Evolutionary conservation across 192 early-diverging fungal species (phyloP).

Genomic region (Diversispora epigaea): DNA sequence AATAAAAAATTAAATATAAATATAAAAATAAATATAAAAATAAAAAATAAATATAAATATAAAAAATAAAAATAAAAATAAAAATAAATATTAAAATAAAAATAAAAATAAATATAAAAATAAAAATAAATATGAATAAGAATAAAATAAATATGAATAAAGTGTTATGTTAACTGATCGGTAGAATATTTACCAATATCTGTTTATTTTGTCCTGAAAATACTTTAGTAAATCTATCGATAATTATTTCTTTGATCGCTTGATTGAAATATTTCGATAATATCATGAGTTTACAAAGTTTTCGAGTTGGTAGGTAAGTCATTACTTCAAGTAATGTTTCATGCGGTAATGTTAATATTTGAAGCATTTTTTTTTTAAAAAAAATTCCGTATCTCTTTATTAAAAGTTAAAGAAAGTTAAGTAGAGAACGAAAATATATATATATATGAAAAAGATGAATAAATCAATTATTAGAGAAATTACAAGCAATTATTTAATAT

Average conservation of each 20-base stretch:
- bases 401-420: too few relatives aligned
- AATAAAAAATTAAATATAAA: neutral
- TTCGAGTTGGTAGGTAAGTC: neutral
- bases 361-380: neutral
- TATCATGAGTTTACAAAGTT: slow-evolving; percentile 7
- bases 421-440: too few relatives aligned
- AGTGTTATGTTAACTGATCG: too few relatives aligned
- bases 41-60: neutral
- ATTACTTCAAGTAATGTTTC: slow-evolving; percentile 11
- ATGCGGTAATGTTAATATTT: slow-evolving; percentile 1
- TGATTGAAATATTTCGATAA: neutral
- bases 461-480: too few relatives aligned
- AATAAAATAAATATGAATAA: too few relatives aligned
- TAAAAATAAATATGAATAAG: too few relatives aligned
- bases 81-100: neutral
- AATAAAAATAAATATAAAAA: too few relatives aligned
- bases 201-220: slow-evolving; percentile 14
- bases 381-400: too few relatives aligned
- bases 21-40: neutral
- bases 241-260: slow-evolving; percentile 23
- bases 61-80: neutral
- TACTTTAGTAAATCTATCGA: slow-evolving; percentile 7
- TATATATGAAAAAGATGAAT: too few relatives aligned
- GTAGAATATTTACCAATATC: slow-evolving; percentile 4
- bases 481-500: too few relatives aligned